Conservation (phyloP, 805 yeast species). For the Starmerella geochares region DNA sequence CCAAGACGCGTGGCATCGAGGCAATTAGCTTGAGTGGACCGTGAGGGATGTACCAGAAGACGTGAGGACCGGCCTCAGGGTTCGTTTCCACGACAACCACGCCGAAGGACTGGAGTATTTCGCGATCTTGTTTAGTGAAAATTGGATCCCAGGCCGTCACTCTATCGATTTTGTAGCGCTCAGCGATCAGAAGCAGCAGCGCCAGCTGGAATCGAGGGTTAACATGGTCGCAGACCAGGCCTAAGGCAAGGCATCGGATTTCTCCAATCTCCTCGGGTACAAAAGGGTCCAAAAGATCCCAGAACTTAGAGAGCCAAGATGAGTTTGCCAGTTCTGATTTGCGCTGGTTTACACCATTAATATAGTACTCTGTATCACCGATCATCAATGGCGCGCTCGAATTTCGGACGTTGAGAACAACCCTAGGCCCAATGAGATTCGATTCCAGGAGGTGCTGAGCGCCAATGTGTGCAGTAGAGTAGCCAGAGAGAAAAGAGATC, state of each 20-base stretch:
- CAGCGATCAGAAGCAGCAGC: constrained; percentile 38
- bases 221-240: constrained; percentile 43
- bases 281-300: constrained; percentile 8
- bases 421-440: neutral
- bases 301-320: constrained; percentile 9
- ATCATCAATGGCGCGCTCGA: neutral
- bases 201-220: constrained; percentile 58
- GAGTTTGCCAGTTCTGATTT: constrained; percentile 10
- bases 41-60: constrained; percentile 60
- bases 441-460: neutral
- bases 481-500: no score
- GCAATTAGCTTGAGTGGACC: constrained; percentile 44
- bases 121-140: constrained; percentile 40
- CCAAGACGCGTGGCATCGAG: constrained; percentile 15
- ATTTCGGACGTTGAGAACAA: neutral
- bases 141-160: constrained; percentile 59
- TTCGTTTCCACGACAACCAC: constrained; percentile 27
- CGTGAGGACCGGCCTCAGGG: constrained; percentile 21
- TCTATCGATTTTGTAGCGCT: constrained; percentile 23
- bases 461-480: no score
- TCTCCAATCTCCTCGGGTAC: neutral
- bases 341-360: constrained; percentile 16
- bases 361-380: constrained; percentile 13
- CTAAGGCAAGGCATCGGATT: constrained; percentile 63
- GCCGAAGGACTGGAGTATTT: constrained; percentile 29